A percentile compares a stretch with the other conserved stretches of the same genome.
phyloP scores from a whole-genome alignment of 164 flowering plant genomes.

The Vitis riparia region DNA sequence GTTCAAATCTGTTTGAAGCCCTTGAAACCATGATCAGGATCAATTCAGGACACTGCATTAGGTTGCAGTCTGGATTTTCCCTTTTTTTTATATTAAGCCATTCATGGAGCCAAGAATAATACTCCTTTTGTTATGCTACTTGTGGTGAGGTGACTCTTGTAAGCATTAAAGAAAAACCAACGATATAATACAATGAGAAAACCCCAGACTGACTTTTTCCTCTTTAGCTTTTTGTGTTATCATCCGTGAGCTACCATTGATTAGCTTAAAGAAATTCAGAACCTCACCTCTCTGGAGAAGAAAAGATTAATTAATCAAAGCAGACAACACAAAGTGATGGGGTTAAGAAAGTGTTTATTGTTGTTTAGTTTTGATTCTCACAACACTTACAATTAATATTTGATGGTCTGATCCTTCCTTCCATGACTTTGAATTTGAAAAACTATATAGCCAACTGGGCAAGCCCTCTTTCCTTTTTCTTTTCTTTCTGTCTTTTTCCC shows the following conservation, averaged over 20 bases:
- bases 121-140: neutral
- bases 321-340: conserved; percentile 4
- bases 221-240: no score
- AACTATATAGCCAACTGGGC: neutral
- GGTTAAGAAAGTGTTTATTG: conserved; percentile 8
- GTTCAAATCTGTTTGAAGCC: conserved; percentile 73
- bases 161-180: neutral
- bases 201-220: neutral
- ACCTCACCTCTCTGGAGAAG: neutral
- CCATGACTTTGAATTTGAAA: conserved; percentile 10
- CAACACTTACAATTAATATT: neutral
- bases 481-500: no score
- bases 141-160: conserved; percentile 4
- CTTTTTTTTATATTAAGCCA: neutral
- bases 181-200: neutral
- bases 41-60: neutral
- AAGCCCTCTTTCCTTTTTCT: no score
- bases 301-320: neutral
- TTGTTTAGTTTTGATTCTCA: conserved; percentile 15
- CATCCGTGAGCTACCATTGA: no score
- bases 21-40: conserved; percentile 13
- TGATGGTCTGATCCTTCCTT: conserved; percentile 10
- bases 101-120: no score
- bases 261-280: no score
- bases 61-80: neutral